Evolutionary conservation across 1,284 basidiomycete genomes (phyloP), one percentile per base, ranked within the genome.

Genomic region (Rhodotorula sp.): DNA sequence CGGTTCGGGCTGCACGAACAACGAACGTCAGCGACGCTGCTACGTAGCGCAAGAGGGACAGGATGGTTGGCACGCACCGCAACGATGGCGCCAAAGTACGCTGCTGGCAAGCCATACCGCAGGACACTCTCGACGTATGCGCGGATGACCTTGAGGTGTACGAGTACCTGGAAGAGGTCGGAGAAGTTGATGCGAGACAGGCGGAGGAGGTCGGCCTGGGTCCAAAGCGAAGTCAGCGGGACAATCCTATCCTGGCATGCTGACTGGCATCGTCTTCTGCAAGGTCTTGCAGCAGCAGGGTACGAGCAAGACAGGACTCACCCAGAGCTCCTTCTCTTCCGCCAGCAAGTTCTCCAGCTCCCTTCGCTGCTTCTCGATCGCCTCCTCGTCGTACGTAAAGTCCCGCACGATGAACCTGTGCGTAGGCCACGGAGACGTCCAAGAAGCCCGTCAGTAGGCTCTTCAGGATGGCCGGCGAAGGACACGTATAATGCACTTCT

Each of bases 321-420:
- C 94, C 96, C 96, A 99, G 64, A 98, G 88, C 79, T 99, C 94
- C 82, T 93, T 95, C 84, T 99, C 96, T 56, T 93, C 91, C 13
- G 86, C 85, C 74, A 90, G 89, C 3, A 94, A 88, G 46, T 85
- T 84, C 39, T 88, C 87, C 19, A 97, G 82, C 68, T 98, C 94
- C 79, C 90, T 86, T 74, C 86, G 85, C 79, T 95, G 91, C 81
- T 90, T 92, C 72, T 85, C 84, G n/a, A 94, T 84, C 64, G 89
- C 87, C 51, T 89, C 87, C 79, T 94, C 90, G 53, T 95, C 92
- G 81, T 87, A 99, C n/a, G 85, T 85, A 79, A 98, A 99, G 75
- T 99, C 96, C 34, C 96, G 88, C 15, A 94, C 87, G 68, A 92
- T 88, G 82, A 92, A 99, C 79, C 92, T 85, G 69, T 13, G 27